These are phyloP conservation scores for Blastobotrys indianensis DNA, from an alignment of 1,139 yeast genomes.

Conservation along the genomic window DNA sequence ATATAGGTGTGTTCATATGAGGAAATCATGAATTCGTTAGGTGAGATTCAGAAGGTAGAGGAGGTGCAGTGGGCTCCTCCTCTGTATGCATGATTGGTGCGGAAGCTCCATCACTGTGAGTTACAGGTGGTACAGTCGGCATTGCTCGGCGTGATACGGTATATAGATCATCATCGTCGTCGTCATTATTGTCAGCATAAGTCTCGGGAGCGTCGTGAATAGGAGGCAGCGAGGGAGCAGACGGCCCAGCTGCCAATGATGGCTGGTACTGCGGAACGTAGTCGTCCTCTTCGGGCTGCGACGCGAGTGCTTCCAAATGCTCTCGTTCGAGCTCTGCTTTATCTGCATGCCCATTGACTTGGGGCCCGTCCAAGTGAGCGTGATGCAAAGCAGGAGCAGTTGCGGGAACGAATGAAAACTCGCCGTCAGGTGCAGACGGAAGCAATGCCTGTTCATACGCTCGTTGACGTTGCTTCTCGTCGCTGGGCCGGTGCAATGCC, in stretches of 20 bases:
- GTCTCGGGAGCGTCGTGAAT: background rate
- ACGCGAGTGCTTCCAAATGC: constrained; percentile 21
- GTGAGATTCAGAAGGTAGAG: constrained; percentile 1
- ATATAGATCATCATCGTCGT: constrained; percentile 4
- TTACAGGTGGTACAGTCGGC: background rate
- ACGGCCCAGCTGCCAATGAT: constrained; percentile 8
- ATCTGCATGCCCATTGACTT: constrained; percentile 13
- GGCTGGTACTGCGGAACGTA: constrained; percentile 24
- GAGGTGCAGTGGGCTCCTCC: constrained; percentile 11
- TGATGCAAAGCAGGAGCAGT: background rate
- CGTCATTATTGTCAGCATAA: background rate
- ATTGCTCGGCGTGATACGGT: background rate
- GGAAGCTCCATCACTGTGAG: background rate
- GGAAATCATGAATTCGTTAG: background rate
- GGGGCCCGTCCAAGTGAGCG: constrained; percentile 9
- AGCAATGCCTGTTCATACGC: no score
- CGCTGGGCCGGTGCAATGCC: background rate
- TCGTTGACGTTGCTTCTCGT: constrained; percentile 16
- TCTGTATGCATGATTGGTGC: background rate
- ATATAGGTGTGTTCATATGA: no score
- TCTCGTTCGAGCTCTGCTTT: constrained; percentile 28
- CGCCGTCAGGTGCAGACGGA: no score
- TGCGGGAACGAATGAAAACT: constrained; percentile 1
- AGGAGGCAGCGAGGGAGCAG: constrained; percentile 10
- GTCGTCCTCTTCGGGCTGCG: constrained; percentile 24